phyloP scores from a whole-genome alignment of 2,329 filamentous ascomycete genomes.

The Fusarium chaquense region DNA sequence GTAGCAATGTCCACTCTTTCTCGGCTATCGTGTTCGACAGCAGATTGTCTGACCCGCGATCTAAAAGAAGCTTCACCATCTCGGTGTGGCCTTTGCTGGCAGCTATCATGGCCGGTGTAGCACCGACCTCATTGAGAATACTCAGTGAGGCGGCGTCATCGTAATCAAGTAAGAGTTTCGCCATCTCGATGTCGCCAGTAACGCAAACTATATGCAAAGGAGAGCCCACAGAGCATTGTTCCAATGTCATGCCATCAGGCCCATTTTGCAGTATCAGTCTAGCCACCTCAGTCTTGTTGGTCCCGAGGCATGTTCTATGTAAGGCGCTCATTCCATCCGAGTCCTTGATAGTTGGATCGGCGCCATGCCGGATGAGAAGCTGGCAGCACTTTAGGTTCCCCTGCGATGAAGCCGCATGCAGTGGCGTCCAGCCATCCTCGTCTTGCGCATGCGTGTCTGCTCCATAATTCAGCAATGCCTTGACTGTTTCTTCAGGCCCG shows the following conservation, averaged over 20 bases:
- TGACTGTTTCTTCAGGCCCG: neutral
- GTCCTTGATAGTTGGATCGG: accelerated
- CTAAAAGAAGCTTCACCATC: neutral
- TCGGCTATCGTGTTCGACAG: too few relatives aligned
- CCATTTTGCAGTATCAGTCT: neutral
- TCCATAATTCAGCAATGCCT: neutral
- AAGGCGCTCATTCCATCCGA: accelerated
- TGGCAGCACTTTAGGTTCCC: neutral
- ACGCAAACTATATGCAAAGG: accelerated
- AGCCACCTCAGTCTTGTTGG: neutral
- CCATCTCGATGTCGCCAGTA: neutral
- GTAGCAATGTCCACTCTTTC: too few relatives aligned
- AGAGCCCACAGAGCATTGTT: accelerated
- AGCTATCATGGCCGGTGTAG: neutral
- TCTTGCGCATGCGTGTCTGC: accelerated
- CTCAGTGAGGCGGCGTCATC: neutral
- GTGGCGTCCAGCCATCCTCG: accelerated
- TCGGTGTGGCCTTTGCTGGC: accelerated
- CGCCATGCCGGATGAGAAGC: neutral
- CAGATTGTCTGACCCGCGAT: neutral
- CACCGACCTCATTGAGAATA: accelerated
- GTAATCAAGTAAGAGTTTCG: neutral
- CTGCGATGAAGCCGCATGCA: accelerated
- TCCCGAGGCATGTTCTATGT: accelerated
- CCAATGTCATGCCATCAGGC: neutral